Evolutionary conservation across 83 land plant species (phyloP).

Genomic region (Picea mariana): DNA sequence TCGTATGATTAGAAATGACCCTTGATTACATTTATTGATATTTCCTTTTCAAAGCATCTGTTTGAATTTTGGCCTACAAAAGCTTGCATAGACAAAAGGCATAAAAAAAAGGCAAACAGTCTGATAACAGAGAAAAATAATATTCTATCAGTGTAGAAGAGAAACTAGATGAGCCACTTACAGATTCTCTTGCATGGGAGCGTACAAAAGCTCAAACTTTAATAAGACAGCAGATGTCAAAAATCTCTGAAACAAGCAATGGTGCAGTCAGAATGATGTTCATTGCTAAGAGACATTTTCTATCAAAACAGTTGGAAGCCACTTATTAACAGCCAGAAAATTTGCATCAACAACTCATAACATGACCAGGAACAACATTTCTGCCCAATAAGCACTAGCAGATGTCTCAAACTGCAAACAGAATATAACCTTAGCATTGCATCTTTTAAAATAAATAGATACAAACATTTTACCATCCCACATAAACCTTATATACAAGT

Average conservation of each 20-base stretch:
- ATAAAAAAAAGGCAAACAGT: background rate
- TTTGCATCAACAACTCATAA: background rate
- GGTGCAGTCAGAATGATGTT: background rate
- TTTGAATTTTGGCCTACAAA: background rate
- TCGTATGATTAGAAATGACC: background rate
- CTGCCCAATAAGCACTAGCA: background rate
- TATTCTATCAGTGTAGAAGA: background rate
- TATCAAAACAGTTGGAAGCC: background rate
- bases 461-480: background rate
- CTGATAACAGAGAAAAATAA: background rate
- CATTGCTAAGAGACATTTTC: background rate
- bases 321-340: background rate
- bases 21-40: background rate
- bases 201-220: conserved; percentile 81
- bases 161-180: conserved; percentile 29
- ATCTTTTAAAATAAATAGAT: background rate
- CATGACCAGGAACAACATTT: background rate
- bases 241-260: background rate
- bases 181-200: conserved; percentile 51
- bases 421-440: background rate
- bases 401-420: background rate
- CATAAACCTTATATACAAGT: background rate
- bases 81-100: background rate
- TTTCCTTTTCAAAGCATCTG: background rate
- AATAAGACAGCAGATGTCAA: conserved; percentile 41